Conservation (phyloP, 129 eudicot genomes). For the Pittosporum tobira region DNA sequence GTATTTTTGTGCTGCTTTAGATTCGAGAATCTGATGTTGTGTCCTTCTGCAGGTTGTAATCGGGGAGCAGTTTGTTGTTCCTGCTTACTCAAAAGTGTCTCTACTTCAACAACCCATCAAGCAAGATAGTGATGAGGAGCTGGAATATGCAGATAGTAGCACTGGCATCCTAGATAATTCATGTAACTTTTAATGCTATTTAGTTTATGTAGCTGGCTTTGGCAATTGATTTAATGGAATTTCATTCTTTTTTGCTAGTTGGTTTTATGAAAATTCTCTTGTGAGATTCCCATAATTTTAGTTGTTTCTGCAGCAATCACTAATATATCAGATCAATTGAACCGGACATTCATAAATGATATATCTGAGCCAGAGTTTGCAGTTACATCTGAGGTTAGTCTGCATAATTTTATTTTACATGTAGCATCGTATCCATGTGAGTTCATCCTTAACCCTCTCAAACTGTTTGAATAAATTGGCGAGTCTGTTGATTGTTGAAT, state of each 20-base stretch:
- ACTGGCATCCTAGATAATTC: slow-evolving; percentile 32
- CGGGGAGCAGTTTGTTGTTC: slow-evolving; percentile 66
- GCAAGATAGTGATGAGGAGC: slow-evolving; percentile 95
- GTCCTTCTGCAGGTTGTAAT: slow-evolving; percentile 42
- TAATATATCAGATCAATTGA: slow-evolving; percentile 24
- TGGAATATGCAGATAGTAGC: slow-evolving; percentile 83
- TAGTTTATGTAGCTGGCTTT: no score
- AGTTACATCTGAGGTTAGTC: slow-evolving; percentile 40
- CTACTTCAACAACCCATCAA: slow-evolving; percentile 65
- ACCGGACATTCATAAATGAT: slow-evolving; percentile 29
- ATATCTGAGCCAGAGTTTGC: slow-evolving; percentile 29
- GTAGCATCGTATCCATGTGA: background rate
- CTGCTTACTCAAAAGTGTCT: slow-evolving; percentile 89
- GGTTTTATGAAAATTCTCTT: background rate
- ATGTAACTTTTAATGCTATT: slow-evolving; percentile 25
- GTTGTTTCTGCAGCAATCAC: slow-evolving; percentile 29
- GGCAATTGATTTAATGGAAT: no score
- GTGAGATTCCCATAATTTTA: background rate
- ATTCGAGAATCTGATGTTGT: background rate
- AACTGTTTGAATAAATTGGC: no score
- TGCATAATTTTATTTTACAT: background rate
- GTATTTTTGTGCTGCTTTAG: slow-evolving; percentile 3
- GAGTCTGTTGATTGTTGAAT: background rate
- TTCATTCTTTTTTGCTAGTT: no score
- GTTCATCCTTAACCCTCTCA: background rate